These are phyloP conservation scores for Sedum album DNA, from an alignment of 164 flowering plant genomes.

Conservation along the genomic window DNA sequence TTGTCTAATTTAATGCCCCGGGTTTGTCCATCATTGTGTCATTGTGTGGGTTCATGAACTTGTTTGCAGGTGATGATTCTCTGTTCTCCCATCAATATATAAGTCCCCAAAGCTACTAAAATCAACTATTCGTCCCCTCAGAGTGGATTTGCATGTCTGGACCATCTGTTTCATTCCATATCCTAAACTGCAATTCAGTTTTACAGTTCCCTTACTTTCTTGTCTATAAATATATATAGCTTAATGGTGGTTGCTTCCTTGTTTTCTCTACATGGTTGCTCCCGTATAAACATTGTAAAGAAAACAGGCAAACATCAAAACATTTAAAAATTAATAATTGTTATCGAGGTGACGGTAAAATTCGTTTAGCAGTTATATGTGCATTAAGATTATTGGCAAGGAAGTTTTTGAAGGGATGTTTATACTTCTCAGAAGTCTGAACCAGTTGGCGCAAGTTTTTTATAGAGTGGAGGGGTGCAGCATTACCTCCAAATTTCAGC, in stretches of 20 bases:
- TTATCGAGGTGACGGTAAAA: no score
- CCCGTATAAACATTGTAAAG: background rate
- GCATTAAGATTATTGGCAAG: no score
- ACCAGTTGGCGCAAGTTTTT: no score
- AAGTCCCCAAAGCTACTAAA: constrained; percentile 1
- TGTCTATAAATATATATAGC: background rate
- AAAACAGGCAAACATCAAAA: background rate
- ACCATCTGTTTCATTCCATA: background rate
- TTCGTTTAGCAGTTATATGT: no score
- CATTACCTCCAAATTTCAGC: no score
- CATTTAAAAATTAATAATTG: no score
- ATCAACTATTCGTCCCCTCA: no score
- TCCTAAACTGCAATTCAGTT: background rate
- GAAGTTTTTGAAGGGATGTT: no score
- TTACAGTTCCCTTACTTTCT: background rate
- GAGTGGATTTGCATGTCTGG: background rate
- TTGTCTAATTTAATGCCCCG: no score
- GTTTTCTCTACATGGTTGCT: background rate
- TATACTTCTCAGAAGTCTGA: no score
- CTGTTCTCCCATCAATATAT: constrained; percentile 15
- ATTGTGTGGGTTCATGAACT: background rate
- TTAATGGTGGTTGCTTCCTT: background rate
- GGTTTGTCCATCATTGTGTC: background rate
- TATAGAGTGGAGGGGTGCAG: no score
- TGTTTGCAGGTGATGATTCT: constrained; percentile 26